phyloP scores from a whole-genome alignment of 208 protist genomes.

The Sergeia podlipaevii region DNA sequence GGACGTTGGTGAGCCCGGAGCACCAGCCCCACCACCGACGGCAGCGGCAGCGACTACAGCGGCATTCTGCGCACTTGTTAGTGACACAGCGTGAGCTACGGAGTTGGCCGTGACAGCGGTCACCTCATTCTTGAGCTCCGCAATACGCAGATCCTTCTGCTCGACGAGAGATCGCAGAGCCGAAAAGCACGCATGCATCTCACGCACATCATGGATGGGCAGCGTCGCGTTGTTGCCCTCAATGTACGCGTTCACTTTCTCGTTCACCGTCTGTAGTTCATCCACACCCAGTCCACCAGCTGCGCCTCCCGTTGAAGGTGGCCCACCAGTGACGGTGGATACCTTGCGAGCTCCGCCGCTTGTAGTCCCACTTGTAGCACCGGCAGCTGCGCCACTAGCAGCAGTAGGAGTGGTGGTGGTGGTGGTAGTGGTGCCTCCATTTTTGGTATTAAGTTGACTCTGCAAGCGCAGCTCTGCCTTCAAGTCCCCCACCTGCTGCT shows the following conservation, averaged over 20 bases:
- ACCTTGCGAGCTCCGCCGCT: neutral
- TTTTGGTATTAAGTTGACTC: constrained; percentile 56
- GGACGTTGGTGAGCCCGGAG: neutral
- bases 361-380: neutral
- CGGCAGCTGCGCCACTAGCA: neutral
- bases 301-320: constrained; percentile 19
- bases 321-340: neutral
- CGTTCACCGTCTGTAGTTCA: constrained; percentile 52
- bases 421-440: neutral
- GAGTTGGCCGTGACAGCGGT: constrained; percentile 8
- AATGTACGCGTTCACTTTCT: constrained; percentile 60
- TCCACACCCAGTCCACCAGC: constrained; percentile 32
- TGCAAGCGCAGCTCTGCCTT: constrained; percentile 91
- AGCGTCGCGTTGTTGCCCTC: constrained; percentile 55
- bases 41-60: constrained; percentile 6
- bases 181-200: constrained; percentile 82
- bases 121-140: constrained; percentile 22
- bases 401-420: neutral
- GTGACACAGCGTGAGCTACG: constrained; percentile 1
- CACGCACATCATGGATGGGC: constrained; percentile 60
- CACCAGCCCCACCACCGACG: neutral
- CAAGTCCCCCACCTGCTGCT: constrained; percentile 78
- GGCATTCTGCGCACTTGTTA: neutral
- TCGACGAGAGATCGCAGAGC: constrained; percentile 49
- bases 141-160: constrained; percentile 25